These are phyloP conservation scores for Ananas comosus DNA, from an alignment of 176 grass and related monocot genomes.

Conservation along the genomic window DNA sequence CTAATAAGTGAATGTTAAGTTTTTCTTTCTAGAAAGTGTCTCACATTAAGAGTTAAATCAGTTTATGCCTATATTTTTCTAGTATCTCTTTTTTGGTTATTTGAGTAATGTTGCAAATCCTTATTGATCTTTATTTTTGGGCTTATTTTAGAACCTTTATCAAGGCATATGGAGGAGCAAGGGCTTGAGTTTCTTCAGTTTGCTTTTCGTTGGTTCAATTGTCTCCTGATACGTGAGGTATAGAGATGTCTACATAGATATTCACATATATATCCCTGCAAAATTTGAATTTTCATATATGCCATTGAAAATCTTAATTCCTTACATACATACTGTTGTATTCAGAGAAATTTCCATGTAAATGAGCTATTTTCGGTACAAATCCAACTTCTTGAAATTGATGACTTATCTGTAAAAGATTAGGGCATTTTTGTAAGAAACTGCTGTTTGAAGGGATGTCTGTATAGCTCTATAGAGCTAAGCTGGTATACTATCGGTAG, in stretches of 20 bases:
- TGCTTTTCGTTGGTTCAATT: slow-evolving; percentile 98
- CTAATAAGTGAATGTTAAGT: no score
- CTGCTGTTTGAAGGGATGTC: no score
- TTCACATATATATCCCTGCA: background rate
- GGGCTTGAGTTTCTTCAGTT: slow-evolving; percentile 97
- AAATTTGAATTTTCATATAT: no score
- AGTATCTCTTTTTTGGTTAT: no score
- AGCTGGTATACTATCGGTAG: no score
- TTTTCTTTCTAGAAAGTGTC: background rate
- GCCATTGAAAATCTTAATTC: no score
- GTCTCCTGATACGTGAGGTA: slow-evolving; percentile 96
- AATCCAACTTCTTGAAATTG: background rate
- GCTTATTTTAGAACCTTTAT: slow-evolving; percentile 59
- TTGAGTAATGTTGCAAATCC: background rate
- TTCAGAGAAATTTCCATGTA: no score
- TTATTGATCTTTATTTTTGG: slow-evolving; percentile 10
- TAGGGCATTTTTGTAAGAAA: no score
- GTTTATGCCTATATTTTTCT: no score
- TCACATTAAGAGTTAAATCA: background rate
- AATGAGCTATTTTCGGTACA: background rate
- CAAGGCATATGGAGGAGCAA: slow-evolving; percentile 94
- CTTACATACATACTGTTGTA: no score
- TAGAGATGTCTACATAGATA: background rate
- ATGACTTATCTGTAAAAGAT: background rate
- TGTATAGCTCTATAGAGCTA: no score